Evolutionary conservation across 768 basidiomycete genomes (phyloP).

Genomic region (Lactifluus hygrophoroides): DNA sequence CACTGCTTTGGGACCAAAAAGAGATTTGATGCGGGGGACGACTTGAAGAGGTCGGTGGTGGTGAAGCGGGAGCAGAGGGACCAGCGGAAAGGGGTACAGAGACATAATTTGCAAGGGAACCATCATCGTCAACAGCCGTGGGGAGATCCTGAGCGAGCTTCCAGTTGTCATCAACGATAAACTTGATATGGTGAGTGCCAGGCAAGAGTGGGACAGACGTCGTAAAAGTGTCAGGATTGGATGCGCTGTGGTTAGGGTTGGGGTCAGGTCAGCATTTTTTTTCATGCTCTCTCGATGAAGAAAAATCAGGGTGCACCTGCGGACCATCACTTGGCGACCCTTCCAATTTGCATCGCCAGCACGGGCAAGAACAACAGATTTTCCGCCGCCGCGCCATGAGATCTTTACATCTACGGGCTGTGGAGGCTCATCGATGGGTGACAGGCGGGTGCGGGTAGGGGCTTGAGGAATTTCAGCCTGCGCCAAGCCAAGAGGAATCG

Average conservation of each 20-base stretch:
- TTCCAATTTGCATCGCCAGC: conserved; percentile 75
- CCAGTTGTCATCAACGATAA: conserved; percentile 89
- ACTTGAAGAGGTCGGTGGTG: conserved; percentile 26
- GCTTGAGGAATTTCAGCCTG: conserved; percentile 26
- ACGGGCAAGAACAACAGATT: conserved; percentile 55
- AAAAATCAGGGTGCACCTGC: conserved; percentile 35
- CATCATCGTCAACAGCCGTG: conserved; percentile 88
- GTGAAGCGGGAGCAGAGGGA: conserved; percentile 27
- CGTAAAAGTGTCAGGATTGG: conserved; percentile 30
- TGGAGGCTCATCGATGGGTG: conserved; percentile 17
- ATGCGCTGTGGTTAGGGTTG: conserved; percentile 17
- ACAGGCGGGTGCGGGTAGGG: conserved; percentile 8
- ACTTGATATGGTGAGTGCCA: conserved; percentile 90
- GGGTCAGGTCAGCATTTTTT: too few species aligned
- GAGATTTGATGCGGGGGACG: conserved; percentile 25
- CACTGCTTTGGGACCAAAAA: conserved; percentile 36
- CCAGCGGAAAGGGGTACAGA: conserved; percentile 42
- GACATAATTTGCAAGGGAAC: conserved; percentile 90
- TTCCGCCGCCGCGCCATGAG: conserved; percentile 55
- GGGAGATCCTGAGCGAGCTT: conserved; percentile 72
- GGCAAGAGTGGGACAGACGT: conserved; percentile 54
- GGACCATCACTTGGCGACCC: conserved; percentile 54
- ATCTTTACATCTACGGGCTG: conserved; percentile 32
- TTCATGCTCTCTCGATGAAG: too few species aligned
- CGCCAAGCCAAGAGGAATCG: conserved; percentile 45